These are phyloP conservation scores for Cyberlindnera mycetangii DNA, from an alignment of 805 yeast species.

Conservation along the genomic window DNA sequence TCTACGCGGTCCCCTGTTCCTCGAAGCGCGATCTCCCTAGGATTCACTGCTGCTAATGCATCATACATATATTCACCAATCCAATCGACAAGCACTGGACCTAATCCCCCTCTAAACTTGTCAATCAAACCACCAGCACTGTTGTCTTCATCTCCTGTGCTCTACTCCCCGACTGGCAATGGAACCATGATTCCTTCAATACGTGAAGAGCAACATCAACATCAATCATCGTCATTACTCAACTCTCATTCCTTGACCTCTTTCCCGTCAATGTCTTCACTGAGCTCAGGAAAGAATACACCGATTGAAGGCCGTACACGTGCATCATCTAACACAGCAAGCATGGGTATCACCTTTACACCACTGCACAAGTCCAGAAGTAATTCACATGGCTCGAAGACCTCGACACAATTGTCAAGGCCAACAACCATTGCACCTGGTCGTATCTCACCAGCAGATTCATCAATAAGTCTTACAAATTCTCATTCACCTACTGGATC, in stretches of 20 bases:
- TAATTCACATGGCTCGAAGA: slow-evolving; percentile 14
- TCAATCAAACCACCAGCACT: slow-evolving; percentile 23
- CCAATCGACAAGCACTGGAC: slow-evolving; percentile 4
- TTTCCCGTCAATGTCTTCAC: slow-evolving; percentile 26
- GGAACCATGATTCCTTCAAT: slow-evolving; percentile 16
- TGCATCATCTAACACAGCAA: slow-evolving; percentile 9
- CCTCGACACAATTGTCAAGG: neutral
- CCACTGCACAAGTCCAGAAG: slow-evolving; percentile 16
- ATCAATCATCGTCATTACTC: slow-evolving; percentile 1
- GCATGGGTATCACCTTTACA: slow-evolving; percentile 5
- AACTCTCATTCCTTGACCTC: slow-evolving; percentile 17
- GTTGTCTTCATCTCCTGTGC: slow-evolving; percentile 24
- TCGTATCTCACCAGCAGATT: slow-evolving; percentile 8
- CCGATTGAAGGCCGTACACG: slow-evolving; percentile 12
- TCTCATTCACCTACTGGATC: slow-evolving; percentile 11
- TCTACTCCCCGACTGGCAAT: slow-evolving; percentile 24
- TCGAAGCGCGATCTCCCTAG: slow-evolving; percentile 24
- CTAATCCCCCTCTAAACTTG: slow-evolving; percentile 10
- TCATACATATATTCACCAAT: slow-evolving; percentile 27
- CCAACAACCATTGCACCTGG: slow-evolving; percentile 4
- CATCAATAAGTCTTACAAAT: slow-evolving; percentile 1
- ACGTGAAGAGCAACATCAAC: slow-evolving; percentile 18
- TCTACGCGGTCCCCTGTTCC: slow-evolving; percentile 27
- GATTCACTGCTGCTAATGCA: slow-evolving; percentile 23
- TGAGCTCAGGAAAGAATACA: slow-evolving; percentile 18